These are phyloP conservation scores for Zasmidium angulare DNA, from an alignment of 2,329 filamentous ascomycete genomes.

Conservation along the genomic window DNA sequence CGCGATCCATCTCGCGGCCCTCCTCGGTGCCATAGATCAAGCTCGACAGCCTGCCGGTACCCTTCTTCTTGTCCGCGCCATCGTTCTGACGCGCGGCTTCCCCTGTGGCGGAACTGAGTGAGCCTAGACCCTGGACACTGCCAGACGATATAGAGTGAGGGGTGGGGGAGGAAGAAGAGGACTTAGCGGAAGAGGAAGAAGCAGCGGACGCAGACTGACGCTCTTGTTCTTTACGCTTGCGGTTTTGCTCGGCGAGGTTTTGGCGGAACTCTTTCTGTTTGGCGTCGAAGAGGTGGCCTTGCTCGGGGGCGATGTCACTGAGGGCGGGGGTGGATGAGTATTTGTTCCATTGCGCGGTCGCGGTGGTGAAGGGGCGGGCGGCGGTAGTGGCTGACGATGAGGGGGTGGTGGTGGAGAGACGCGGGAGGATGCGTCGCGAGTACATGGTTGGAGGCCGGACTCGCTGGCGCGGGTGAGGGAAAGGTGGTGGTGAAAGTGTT, in stretches of 20 bases:
- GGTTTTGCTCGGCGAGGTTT: slow-evolving; percentile 72
- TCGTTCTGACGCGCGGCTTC: slow-evolving; percentile 62
- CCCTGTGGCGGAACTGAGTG: slow-evolving; percentile 56
- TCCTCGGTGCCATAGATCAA: slow-evolving; percentile 97
- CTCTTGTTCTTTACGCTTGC: slow-evolving; percentile 76
- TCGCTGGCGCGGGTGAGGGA: background rate
- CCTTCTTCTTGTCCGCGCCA: slow-evolving; percentile 62
- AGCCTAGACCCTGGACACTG: slow-evolving; percentile 55
- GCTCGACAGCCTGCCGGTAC: slow-evolving; percentile 64
- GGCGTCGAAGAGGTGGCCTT: slow-evolving; percentile 72
- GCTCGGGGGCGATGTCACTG: slow-evolving; percentile 75
- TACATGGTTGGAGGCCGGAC: too few relatives aligned
- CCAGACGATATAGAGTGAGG: slow-evolving; percentile 25
- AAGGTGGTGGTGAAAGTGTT: background rate
- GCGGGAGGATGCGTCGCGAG: slow-evolving; percentile 23
- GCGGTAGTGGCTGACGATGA: slow-evolving; percentile 10
- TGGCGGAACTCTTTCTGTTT: slow-evolving; percentile 87
- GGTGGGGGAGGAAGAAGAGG: slow-evolving; percentile 43
- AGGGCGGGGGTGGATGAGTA: slow-evolving; percentile 64
- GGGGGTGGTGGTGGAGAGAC: slow-evolving; percentile 16
- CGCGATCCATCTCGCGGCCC: slow-evolving; percentile 87
- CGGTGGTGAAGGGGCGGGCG: slow-evolving; percentile 17
- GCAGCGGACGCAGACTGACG: slow-evolving; percentile 62
- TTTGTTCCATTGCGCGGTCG: slow-evolving; percentile 11
- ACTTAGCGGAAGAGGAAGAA: slow-evolving; percentile 36